phyloP scores from a whole-genome alignment of 2,329 filamentous ascomycete species.

The Clonostachys byssicola region DNA sequence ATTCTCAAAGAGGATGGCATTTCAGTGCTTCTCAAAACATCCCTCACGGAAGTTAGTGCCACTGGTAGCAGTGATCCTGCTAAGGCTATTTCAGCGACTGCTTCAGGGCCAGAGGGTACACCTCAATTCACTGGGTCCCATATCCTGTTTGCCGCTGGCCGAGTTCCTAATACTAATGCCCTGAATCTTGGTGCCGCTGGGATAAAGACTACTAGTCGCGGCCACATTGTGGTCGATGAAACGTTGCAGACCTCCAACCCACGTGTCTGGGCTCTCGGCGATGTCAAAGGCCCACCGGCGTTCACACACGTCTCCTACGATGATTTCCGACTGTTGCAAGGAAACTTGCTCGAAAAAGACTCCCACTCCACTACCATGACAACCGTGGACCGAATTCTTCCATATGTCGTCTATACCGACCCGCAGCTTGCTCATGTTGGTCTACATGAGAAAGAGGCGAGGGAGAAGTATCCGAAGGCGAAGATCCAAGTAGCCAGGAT shows the following conservation, averaged over 20 bases:
- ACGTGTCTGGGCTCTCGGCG: slow-evolving; percentile 43
- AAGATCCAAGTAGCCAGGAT: slow-evolving; percentile 38
- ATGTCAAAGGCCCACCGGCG: slow-evolving; percentile 45
- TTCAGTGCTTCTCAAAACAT: slow-evolving; percentile 29
- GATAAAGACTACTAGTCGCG: slow-evolving; percentile 29
- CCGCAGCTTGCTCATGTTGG: slow-evolving; percentile 49
- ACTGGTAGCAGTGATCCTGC: slow-evolving; percentile 4
- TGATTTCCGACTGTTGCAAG: slow-evolving; percentile 45
- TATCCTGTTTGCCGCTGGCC: slow-evolving; percentile 43
- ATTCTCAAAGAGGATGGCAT: slow-evolving; percentile 43
- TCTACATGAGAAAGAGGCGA: slow-evolving; percentile 32
- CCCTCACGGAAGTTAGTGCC: slow-evolving; percentile 16
- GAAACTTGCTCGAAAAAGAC: slow-evolving; percentile 30
- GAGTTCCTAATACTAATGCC: slow-evolving; percentile 41
- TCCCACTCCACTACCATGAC: slow-evolving; percentile 14
- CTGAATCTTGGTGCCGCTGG: slow-evolving; percentile 34
- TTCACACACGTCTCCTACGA: slow-evolving; percentile 55
- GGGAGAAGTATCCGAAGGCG: slow-evolving; percentile 5
- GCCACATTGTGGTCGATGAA: slow-evolving; percentile 37
- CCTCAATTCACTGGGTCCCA: slow-evolving; percentile 29
- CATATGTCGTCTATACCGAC: slow-evolving; percentile 48
- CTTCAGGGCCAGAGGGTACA: no score
- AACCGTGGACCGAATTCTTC: slow-evolving; percentile 23
- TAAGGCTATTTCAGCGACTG: slow-evolving; percentile 5
- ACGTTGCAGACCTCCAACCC: slow-evolving; percentile 35